These are phyloP conservation scores for Sporisorium reilianum DNA, from an alignment of 1,284 basidiomycete genomes.

Conservation along the genomic window DNA sequence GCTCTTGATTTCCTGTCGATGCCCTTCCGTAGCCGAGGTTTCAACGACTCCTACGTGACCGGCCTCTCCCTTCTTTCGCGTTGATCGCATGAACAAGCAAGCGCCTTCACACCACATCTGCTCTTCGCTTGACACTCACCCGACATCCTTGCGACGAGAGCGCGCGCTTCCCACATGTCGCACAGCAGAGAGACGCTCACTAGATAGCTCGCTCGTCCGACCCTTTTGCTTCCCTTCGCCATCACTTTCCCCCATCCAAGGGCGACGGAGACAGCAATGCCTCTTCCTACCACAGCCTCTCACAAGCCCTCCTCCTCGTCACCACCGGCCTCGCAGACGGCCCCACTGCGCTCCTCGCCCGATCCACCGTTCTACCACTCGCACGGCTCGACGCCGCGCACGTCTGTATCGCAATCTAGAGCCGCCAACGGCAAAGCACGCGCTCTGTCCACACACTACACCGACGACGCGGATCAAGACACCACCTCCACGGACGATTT, in stretches of 20 bases:
- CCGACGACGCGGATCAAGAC: conserved; percentile 18
- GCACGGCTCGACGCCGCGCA: conserved; percentile 34
- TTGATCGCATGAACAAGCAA: background rate
- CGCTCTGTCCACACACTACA: conserved; percentile 2
- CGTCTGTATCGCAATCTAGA: conserved; percentile 27
- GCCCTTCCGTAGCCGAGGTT: conserved; percentile 23
- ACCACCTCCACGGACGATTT: conserved; percentile 35
- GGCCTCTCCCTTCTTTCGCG: background rate
- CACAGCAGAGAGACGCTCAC: background rate
- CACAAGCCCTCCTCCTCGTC: conserved; percentile 12
- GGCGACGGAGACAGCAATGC: conserved; percentile 20
- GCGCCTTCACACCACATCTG: background rate
- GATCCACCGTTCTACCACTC: conserved; percentile 37
- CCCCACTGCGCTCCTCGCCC: conserved; percentile 26
- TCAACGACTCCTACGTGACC: background rate
- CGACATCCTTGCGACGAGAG: conserved; percentile 1
- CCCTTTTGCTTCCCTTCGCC: conserved; percentile 7
- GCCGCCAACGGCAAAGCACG: conserved; percentile 19
- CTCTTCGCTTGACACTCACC: conserved; percentile 8
- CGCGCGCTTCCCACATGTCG: no score
- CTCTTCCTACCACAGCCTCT: conserved; percentile 13
- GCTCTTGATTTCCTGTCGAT: background rate
- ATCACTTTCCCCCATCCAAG: background rate
- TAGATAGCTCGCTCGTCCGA: background rate
- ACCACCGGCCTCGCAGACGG: conserved; percentile 11